These are phyloP conservation scores for Neurospora sp. DNA, from an alignment of 495 filamentous ascomycete genomes.

Conservation along the genomic window DNA sequence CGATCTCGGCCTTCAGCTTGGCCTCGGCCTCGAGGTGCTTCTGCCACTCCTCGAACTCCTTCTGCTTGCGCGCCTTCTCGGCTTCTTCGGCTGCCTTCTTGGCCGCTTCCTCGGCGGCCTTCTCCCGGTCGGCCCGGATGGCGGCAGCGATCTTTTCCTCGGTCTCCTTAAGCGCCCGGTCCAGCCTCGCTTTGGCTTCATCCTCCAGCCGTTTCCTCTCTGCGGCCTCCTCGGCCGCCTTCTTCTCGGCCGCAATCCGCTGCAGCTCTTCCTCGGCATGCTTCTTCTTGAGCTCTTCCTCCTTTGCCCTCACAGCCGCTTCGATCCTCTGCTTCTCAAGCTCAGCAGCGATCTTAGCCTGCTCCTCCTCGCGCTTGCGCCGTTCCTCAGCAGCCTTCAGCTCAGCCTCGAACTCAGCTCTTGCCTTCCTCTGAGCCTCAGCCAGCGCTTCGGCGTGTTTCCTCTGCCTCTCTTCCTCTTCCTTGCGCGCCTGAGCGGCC, in stretches of 20 bases:
- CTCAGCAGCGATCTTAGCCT: constrained; percentile 10
- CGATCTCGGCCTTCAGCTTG: constrained; percentile 34
- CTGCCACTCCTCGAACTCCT: constrained; percentile 38
- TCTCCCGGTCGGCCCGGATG: constrained; percentile 18
- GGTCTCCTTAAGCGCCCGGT: constrained; percentile 43
- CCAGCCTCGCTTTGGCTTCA: constrained; percentile 37
- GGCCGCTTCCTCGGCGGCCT: constrained; percentile 31
- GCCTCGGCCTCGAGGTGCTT: constrained; percentile 32
- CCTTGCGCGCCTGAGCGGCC: constrained; percentile 23
- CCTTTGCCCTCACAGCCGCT: constrained; percentile 17
- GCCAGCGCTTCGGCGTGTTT: constrained; percentile 19
- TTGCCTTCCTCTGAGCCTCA: constrained; percentile 12
- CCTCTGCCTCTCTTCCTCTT: constrained; percentile 24
- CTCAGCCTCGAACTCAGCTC: constrained; percentile 26
- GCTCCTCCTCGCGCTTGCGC: not conserved
- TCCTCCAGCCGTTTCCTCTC: constrained; percentile 19
- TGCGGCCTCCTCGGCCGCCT: constrained; percentile 20
- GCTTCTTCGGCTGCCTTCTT: constrained; percentile 31
- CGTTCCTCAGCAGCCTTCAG: constrained; percentile 39
- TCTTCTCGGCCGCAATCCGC: constrained; percentile 20
- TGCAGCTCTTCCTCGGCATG: constrained; percentile 23
- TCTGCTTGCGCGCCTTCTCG: constrained; percentile 27
- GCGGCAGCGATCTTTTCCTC: constrained; percentile 22
- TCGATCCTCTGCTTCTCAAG: constrained; percentile 24
- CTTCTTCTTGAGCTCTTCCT: constrained; percentile 18